Conservation (phyloP, 2,329 filamentous ascomycete genomes). For the Colletotrichum gigasporum region DNA sequence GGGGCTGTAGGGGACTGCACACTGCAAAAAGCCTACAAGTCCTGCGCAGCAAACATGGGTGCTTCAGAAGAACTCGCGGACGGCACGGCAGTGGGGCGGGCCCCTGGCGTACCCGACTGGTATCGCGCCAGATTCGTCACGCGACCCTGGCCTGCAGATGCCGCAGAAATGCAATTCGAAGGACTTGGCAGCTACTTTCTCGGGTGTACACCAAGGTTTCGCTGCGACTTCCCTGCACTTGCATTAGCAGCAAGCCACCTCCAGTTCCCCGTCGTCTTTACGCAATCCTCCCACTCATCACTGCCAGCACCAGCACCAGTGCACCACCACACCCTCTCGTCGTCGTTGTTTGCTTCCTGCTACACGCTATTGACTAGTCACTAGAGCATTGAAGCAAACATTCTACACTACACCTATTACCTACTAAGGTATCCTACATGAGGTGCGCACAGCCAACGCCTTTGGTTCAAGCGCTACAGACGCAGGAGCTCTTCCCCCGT, state of each 20-base stretch:
- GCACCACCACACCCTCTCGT: neutral
- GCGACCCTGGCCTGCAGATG: neutral
- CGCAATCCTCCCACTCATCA: neutral
- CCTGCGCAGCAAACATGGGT: neutral
- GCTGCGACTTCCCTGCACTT: constrained; percentile 19
- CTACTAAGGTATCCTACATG: no score
- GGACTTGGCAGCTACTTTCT: constrained; percentile 20
- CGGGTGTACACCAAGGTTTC: neutral
- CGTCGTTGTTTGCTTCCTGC: neutral
- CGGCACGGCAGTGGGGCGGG: neutral
- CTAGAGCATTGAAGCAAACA: no score
- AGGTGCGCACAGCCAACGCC: no score
- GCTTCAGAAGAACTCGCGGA: neutral
- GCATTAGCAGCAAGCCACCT: constrained; percentile 22
- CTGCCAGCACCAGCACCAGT: neutral
- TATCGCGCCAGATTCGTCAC: constrained; percentile 3
- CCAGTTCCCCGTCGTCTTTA: constrained; percentile 8
- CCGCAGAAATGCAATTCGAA: constrained; percentile 1
- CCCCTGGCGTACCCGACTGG: neutral
- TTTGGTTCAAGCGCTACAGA: no score
- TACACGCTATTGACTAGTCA: no score
- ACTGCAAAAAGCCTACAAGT: no score
- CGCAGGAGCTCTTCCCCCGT: no score
- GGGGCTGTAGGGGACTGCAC: no score
- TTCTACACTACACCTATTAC: no score